Evolutionary conservation across 176 grass and related monocot species (phyloP).

Genomic region (Alloteropsis semialata): DNA sequence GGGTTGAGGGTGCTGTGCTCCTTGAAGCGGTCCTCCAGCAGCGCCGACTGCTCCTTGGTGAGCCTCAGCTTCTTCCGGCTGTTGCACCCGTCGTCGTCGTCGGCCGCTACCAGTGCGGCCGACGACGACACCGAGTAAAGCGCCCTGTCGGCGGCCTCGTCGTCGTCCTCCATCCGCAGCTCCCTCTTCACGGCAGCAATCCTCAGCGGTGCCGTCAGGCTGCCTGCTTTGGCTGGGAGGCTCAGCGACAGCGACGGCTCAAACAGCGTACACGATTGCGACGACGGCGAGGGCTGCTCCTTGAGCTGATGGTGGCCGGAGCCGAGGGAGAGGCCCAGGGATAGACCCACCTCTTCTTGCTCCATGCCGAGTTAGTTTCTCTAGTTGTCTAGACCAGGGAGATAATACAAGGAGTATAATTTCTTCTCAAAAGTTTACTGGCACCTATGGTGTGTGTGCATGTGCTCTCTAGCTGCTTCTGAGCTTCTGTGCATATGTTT

Average conservation of each 20-base stretch:
- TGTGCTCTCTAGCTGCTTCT: neutral
- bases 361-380: constrained; percentile 18
- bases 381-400: neutral
- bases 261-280: neutral
- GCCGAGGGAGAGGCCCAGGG: constrained; percentile 60
- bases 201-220: neutral
- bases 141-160: constrained; percentile 27
- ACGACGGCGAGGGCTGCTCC: neutral
- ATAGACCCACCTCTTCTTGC: constrained; percentile 48
- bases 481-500: neutral
- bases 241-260: constrained; percentile 61
- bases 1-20: constrained; percentile 77
- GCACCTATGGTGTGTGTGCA: neutral
- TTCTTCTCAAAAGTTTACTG: neutral
- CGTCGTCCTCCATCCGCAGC: constrained; percentile 20
- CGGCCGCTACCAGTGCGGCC: constrained; percentile 14
- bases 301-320: neutral
- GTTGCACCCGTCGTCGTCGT: constrained; percentile 56
- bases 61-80: constrained; percentile 83
- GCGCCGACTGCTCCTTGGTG: constrained; percentile 78
- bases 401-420: neutral
- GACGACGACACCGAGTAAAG: constrained; percentile 36
- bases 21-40: constrained; percentile 78
- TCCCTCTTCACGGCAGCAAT: constrained; percentile 38
- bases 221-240: constrained; percentile 12